These are phyloP conservation scores for Escallonia herrerae DNA, from an alignment of 129 eudicot species.

Conservation along the genomic window DNA sequence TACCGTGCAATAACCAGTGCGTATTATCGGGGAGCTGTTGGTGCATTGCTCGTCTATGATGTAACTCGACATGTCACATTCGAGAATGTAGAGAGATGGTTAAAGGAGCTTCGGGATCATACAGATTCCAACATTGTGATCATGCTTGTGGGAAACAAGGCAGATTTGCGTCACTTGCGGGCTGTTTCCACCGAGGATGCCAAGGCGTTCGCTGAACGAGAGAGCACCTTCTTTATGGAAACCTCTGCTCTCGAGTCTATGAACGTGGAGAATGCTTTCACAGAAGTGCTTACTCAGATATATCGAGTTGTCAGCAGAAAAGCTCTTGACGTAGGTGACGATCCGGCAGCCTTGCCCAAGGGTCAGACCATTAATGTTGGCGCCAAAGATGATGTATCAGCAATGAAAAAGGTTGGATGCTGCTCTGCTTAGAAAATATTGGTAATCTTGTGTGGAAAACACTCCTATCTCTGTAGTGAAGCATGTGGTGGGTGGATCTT, in stretches of 20 bases:
- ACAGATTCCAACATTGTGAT: constrained; percentile 65
- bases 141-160: constrained; percentile 72
- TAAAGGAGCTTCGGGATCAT: constrained; percentile 69
- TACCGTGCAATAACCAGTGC: constrained; percentile 82
- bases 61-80: constrained; percentile 70
- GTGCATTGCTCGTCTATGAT: constrained; percentile 65
- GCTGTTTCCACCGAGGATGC: constrained; percentile 64
- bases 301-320: constrained; percentile 56
- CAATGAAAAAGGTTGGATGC: constrained; percentile 58
- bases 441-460: neutral
- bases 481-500: neutral
- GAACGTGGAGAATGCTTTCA: constrained; percentile 64
- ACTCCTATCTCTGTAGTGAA: too few relatives aligned
- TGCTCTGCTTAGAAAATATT: constrained; percentile 39
- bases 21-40: constrained; percentile 73
- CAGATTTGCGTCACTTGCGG: constrained; percentile 63
- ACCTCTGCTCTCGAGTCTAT: constrained; percentile 70
- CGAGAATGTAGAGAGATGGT: constrained; percentile 68
- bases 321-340: constrained; percentile 57
- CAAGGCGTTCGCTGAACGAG: constrained; percentile 53
- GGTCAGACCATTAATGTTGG: constrained; percentile 65
- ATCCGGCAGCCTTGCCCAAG: constrained; percentile 55
- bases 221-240: constrained; percentile 62
- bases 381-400: constrained; percentile 60
- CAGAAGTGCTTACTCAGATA: constrained; percentile 66